These are phyloP conservation scores for Fusarium albosuccineum DNA, from an alignment of 2,329 filamentous ascomycete genomes.

Conservation along the genomic window DNA sequence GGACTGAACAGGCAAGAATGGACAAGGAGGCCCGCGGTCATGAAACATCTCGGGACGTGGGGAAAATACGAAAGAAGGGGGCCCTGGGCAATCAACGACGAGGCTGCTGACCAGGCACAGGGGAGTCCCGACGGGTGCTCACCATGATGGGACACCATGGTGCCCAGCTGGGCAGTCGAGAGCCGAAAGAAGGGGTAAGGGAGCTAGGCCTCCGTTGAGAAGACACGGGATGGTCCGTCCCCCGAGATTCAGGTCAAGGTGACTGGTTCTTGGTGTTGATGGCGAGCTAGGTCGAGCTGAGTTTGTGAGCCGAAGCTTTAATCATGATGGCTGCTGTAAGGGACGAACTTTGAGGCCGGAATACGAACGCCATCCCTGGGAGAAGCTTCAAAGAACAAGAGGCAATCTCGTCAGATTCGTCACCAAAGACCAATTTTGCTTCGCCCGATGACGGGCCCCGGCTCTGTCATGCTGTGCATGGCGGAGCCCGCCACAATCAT, in stretches of 20 bases:
- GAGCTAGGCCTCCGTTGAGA: constrained; percentile 18
- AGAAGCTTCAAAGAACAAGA: constrained; percentile 12
- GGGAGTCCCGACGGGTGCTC: constrained; percentile 14
- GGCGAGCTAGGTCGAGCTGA: neutral
- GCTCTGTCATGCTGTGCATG: constrained; percentile 37
- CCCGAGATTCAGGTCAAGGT: constrained; percentile 41
- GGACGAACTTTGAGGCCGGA: neutral
- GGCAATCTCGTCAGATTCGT: neutral
- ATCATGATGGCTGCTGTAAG: neutral
- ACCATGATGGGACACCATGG: constrained; percentile 22
- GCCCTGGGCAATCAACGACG: constrained; percentile 15
- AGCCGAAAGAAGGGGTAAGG: constrained; percentile 32
- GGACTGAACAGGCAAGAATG: constrained; percentile 13
- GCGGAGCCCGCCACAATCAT: constrained; percentile 24
- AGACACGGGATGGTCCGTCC: constrained; percentile 43
- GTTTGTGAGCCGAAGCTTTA: neutral
- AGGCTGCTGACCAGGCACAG: constrained; percentile 25
- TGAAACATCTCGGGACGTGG: constrained; percentile 47
- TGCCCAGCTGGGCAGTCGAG: constrained; percentile 30
- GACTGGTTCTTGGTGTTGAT: constrained; percentile 17
- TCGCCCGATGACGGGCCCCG: constrained; percentile 14
- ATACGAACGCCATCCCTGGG: constrained; percentile 6
- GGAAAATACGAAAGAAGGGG: constrained; percentile 47
- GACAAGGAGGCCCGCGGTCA: constrained; percentile 36
- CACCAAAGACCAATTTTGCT: constrained; percentile 1